Percentiles rank a stretch among this genome's conserved stretches.
These are phyloP conservation scores for Ophiostoma perfectum DNA, from an alignment of 2,329 filamentous ascomycete genomes.

Conservation along the genomic window DNA sequence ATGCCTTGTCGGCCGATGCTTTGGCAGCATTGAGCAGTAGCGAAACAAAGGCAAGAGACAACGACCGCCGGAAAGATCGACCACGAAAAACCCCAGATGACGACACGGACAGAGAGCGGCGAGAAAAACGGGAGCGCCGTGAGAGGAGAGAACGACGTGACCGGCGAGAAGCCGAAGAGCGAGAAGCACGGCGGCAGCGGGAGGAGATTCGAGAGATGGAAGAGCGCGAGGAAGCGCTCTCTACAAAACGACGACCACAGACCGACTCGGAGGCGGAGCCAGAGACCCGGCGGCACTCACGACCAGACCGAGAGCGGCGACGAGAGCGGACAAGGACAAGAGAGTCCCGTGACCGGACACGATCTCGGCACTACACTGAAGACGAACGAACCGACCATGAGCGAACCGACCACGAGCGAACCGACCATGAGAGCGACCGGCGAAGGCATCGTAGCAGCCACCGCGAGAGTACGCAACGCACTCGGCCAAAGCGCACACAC, in stretches of 20 bases:
- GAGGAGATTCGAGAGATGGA: slow-evolving; percentile 21
- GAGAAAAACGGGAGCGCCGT: slow-evolving; percentile 13
- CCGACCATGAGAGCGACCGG: slow-evolving; percentile 18
- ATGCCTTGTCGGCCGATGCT: slow-evolving; percentile 30
- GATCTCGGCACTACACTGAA: slow-evolving; percentile 8
- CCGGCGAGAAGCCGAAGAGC: slow-evolving; percentile 21
- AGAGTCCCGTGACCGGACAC: neutral
- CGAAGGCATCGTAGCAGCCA: neutral
- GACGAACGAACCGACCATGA: slow-evolving; percentile 11
- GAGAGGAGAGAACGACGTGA: slow-evolving; percentile 25
- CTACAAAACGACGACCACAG: neutral
- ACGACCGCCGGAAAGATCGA: slow-evolving; percentile 7
- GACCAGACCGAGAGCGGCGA: slow-evolving; percentile 33
- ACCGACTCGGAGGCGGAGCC: slow-evolving; percentile 10
- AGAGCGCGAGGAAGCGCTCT: neutral
- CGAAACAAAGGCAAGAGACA: neutral
- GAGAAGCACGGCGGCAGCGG: slow-evolving; percentile 15
- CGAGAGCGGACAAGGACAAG: slow-evolving; percentile 26
- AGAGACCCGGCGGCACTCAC: slow-evolving; percentile 7
- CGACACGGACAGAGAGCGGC: neutral
- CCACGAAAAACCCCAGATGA: slow-evolving; percentile 1
- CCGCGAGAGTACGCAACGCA: neutral
- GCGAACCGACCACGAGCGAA: slow-evolving; percentile 17
- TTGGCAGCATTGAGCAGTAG: slow-evolving; percentile 29
- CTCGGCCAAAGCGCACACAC: neutral